Conservation (phyloP, 768 basidiomycete species). For the Auriscalpium microsporum region DNA sequence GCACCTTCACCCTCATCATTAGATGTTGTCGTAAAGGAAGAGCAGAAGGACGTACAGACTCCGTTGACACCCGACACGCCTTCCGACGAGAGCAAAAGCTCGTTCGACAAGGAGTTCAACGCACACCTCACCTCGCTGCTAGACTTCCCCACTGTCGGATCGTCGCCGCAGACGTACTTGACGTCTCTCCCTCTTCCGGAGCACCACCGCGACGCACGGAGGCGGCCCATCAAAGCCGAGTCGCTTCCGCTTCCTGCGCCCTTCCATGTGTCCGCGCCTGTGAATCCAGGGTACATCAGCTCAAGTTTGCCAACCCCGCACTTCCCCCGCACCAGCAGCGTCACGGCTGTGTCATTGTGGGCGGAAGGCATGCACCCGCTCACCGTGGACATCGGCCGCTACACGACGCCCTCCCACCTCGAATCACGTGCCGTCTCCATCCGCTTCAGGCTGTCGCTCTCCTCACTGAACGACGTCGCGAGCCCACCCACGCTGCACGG, state of each 20-base stretch:
- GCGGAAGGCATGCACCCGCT: constrained; percentile 66
- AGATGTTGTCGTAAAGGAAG: constrained; percentile 33
- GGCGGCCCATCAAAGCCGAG: constrained; percentile 7
- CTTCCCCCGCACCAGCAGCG: constrained; percentile 26
- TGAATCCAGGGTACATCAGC: constrained; percentile 6
- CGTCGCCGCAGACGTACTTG: constrained; percentile 1
- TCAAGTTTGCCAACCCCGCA: constrained; percentile 17
- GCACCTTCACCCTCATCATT: not conserved
- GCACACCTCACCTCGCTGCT: not conserved
- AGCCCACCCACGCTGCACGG: constrained; percentile 54
- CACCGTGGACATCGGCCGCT: constrained; percentile 48
- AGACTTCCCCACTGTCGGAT: not conserved
- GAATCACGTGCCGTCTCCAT: constrained; percentile 33
- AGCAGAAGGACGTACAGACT: not conserved
- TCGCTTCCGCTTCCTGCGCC: constrained; percentile 7
- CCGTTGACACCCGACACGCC: constrained; percentile 24
- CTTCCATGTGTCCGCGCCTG: constrained; percentile 5
- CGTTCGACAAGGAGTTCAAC: constrained; percentile 1
- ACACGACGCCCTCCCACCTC: constrained; percentile 26
- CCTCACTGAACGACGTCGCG: constrained; percentile 44
- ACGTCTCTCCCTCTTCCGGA: constrained; percentile 12
- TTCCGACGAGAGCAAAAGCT: constrained; percentile 14
- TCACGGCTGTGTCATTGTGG: constrained; percentile 41
- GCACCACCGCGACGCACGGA: not conserved
- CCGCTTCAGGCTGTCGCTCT: constrained; percentile 49